Evolutionary conservation across 2,329 filamentous ascomycete genomes (phyloP), one percentile per base, ranked within the genome.

Genomic region (Scedosporium minutisporum): DNA sequence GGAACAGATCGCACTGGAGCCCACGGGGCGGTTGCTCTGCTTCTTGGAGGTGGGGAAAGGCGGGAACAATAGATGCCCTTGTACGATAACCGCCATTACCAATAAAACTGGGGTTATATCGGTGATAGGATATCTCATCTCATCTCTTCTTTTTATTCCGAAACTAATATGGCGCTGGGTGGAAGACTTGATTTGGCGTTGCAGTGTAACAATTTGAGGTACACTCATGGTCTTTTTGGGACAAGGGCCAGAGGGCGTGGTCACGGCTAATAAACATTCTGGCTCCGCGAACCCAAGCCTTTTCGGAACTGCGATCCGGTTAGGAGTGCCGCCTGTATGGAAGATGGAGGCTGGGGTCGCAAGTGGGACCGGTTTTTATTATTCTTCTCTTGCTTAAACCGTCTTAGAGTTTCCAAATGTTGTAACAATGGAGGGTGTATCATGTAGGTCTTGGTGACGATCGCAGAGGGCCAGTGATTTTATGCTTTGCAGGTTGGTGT

Each of bases 231-330:
- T 48, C 44, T 48, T 21, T 48, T 48, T 48, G 44, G 44, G 44
- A 48, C 14, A 10, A 21, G 18, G 16, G 44, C 44, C 18, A 48
- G 5, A 48, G 2, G 18, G 44, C 14, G 23, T 44, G 25, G 21
- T 23, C n/a, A 53, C 59, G 59, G 59, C 44, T 61, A 61, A 61
- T 61, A 61, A 55, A 18, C 59, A 53, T 51, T 27, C 21, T 55
- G 18, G 59, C 29, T 53, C 59, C 25, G 59, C 27, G 38, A 23
- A 5, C 12, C 25, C 23, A 18, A 61, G 23, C 7, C 18, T 55
- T 16, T 51, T 53, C 59, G 44, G 59, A 33, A 61, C n/a, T 27
- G 48, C 59, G 44, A 61, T 53, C 59, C 59, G 59, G 44, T 27
- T 41, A 18, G n/a, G 44, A 33, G 25, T 61, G 14, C 44, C 59